Base-by-base conservation (phyloP, 2,329 filamentous ascomycete genomes). In the Aspergillus ibericus region DNA sequence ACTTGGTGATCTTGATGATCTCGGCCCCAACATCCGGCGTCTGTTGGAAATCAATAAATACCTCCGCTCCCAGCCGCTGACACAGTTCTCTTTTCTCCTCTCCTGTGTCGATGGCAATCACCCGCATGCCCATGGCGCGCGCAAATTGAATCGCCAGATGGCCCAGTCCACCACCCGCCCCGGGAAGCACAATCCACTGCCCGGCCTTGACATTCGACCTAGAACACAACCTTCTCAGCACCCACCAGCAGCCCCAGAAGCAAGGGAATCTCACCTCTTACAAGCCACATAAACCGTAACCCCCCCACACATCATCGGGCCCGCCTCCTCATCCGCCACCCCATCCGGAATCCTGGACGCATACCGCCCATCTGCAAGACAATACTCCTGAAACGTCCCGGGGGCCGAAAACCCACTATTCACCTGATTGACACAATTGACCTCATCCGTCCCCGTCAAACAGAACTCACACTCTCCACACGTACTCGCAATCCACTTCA, bases 101-200 rank as follows among this genome's bases (percentile, higher is more conserved):
- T 49, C 92, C 92, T 51, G 85, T 85, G 70, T 96, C 92, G 66
- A 96, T 92, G 66, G 88, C 92, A 69, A 96, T 88, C 65, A 86
- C 81, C 64, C 87, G 82, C 54, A 96, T 79, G 59, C 92, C 91
- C 92, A 97, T 96, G 36, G 92, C 93, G 75, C 88, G 90, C 54
- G 91, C 92, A 78, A 96, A 96, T 79, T 96, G 93, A 66, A 90
- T 82, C 18, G 91, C 92, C 65, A 96, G 80, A 55, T 83, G 87
- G 29, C 91, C 92, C 53, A 96, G 84, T 70, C 91, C 91, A 76
- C 72, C 72, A 29, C 72, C 72, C 1, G 70, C 67, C 1, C 72
- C 72, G 5, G 70, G 55, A 15, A 75, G 59, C 2, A 61, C 70
- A 22, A 74, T 53, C 55, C 64, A 68, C 51, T 71, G 65, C 5